Percentiles rank a stretch among this genome's conserved stretches.
These are phyloP conservation scores for Apiotrichum siamense DNA, from an alignment of 1,284 basidiomycete species.

Conservation along the genomic window DNA sequence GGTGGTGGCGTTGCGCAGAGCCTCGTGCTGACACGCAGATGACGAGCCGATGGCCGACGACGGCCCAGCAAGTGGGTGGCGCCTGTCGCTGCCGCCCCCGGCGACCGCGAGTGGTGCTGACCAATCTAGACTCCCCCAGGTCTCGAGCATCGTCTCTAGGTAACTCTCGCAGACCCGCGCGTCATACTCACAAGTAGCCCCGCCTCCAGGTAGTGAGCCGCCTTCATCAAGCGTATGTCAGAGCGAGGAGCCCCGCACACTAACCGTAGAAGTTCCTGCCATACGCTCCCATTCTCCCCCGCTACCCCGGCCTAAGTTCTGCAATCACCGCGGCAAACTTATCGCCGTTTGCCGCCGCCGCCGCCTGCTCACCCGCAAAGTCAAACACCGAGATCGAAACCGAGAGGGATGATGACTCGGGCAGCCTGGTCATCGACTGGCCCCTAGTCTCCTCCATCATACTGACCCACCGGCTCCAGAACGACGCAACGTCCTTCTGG, in stretches of 20 bases:
- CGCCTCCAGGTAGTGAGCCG: neutral
- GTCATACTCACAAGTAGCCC: neutral
- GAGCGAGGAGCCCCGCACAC: neutral
- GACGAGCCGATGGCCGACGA: conserved; percentile 3
- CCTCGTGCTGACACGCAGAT: conserved; percentile 2
- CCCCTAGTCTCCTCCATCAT: conserved; percentile 27
- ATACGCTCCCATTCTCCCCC: conserved; percentile 29
- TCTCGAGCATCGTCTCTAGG: neutral
- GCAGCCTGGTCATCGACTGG: conserved; percentile 18
- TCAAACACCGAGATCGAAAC: no score
- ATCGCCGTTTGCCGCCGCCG: neutral
- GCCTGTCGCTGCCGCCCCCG: neutral
- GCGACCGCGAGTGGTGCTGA: neutral
- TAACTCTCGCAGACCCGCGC: neutral
- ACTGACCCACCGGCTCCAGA: conserved; percentile 33
- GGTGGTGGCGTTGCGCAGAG: neutral
- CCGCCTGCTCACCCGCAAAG: neutral
- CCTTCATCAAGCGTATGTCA: neutral
- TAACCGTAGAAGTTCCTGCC: conserved; percentile 11
- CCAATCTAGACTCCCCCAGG: neutral
- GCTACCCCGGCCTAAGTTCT: conserved; percentile 31
- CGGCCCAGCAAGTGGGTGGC: conserved; percentile 2
- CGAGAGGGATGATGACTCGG: neutral
- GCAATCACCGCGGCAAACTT: neutral
- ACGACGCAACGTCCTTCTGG: conserved; percentile 21